phyloP scores from a whole-genome alignment of 192 early-diverging fungal species.

The Backusella australiensis region DNA sequence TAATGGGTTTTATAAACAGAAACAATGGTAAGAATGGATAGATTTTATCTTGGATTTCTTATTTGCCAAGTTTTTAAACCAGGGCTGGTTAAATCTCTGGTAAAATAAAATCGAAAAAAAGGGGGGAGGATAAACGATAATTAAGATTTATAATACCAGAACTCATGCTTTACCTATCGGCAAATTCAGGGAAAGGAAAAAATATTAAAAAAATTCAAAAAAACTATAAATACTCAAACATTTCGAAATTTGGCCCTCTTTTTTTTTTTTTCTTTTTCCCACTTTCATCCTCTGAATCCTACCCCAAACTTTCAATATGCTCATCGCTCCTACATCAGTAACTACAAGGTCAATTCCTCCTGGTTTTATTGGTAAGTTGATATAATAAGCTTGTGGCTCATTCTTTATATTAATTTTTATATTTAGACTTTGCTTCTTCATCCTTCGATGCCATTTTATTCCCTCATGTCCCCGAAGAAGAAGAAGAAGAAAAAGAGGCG shows the following conservation, averaged over 20 bases:
- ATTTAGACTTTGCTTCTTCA: constrained; percentile 34
- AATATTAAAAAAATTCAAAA: background rate
- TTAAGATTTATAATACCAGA: constrained; percentile 5
- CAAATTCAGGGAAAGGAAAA: background rate
- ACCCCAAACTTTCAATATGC: background rate
- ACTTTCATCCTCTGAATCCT: constrained; percentile 6
- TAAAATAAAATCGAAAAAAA: background rate
- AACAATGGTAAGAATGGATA: background rate
- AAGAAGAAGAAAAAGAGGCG: background rate
- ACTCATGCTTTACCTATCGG: background rate
- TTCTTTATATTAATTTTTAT: background rate
- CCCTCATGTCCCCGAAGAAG: constrained; percentile 10
- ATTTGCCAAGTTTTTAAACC: constrained; percentile 1
- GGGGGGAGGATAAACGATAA: background rate
- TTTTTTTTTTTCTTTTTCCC: constrained; percentile 29
- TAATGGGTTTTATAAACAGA: background rate
- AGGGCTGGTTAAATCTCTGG: background rate
- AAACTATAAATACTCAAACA: background rate
- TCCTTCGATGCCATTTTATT: constrained; percentile 39
- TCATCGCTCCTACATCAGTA: constrained; percentile 10
- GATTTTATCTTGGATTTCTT: background rate
- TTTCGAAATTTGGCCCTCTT: background rate
- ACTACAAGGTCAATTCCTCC: constrained; percentile 21
- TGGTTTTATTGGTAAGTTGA: constrained; percentile 26
- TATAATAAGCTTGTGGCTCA: too few species aligned